A percentile compares a stretch with the other conserved stretches of the same genome.
Evolutionary conservation across 176 grass and related monocot species (phyloP).

Genomic region (Musa troglodytarum): DNA sequence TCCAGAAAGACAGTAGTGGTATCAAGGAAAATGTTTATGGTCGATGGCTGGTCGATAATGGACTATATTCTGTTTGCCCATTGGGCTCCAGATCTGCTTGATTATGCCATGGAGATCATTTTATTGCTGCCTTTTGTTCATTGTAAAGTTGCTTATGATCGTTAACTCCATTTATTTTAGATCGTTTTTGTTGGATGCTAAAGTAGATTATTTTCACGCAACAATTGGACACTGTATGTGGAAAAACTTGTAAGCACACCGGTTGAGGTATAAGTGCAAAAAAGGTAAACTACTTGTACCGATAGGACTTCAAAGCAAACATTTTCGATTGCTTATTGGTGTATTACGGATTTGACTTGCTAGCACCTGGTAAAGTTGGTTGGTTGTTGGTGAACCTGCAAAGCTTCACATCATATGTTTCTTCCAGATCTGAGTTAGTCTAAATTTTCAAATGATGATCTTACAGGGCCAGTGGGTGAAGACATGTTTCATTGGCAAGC

Average conservation of each 20-base stretch:
- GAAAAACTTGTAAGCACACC: no score
- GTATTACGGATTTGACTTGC: not conserved
- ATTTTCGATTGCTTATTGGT: not conserved
- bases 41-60: no score
- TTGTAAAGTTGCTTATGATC: no score
- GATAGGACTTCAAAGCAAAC: not conserved
- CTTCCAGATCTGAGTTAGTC: not conserved
- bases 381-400: not conserved
- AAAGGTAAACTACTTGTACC: not conserved
- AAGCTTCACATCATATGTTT: not conserved
- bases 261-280: not conserved
- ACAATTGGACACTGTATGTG: no score
- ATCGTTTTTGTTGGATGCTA: no score
- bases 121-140: no score
- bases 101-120: no score
- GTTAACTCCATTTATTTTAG: no score
- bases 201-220: no score
- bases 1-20: not conserved
- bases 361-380: not conserved
- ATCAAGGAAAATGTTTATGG: no score
- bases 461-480: not conserved
- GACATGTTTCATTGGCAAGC: constrained; percentile 15
- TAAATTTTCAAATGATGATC: not conserved
- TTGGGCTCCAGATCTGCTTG: no score
- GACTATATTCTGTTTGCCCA: no score